Base-by-base conservation (phyloP, 1,284 basidiomycete genomes). In the Apiotrichum gracile region DNA sequence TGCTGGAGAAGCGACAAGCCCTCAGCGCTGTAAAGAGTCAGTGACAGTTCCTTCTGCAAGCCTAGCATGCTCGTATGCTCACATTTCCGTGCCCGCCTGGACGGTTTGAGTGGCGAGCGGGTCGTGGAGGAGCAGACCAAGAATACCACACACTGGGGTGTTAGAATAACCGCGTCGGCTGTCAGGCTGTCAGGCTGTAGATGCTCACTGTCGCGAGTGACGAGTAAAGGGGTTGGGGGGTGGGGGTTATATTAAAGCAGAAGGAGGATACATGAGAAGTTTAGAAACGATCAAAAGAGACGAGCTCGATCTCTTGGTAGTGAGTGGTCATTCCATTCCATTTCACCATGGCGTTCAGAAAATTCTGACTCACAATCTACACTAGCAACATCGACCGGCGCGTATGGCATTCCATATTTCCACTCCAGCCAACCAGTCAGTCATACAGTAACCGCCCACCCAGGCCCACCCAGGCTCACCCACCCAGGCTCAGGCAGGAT, bases 1-100 rank as follows among this genome's bases (percentile, higher is more conserved):
- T 97, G 92, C 72, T 97, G 92, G 16, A 97, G 79, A 44, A 97
- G 79, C 33, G 90, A 88, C 21, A 97, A 81, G 39, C 90, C 91
- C 73, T 97, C 92, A 63, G 84, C 75, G 57, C 74, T 75, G 57
- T 19, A 24, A 47, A n/a, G n/a, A 17, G 19, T 29, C 31, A 31
- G 31, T 31, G 31, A 14, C 10, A 13, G 31, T 31, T 4, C 33
- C 5, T 34, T 34, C 14, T 34, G 33, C 13, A 7, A 34, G 4
- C 33, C 21, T 25, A 31, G 31, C 39, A 21, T 40, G 38, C 14
- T 31, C 24, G 39, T 35, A 22, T 19, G 52, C 67, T 52, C 55
- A 86, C 69, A 94, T 91, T 75, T 94, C 91, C 24, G 83, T 72
- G 27, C 89, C 91, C 41, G 84, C 87, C 26, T 67, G 63, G 22